phyloP scores from a whole-genome alignment of 305 asterid genomes.

The Fraxinus platypoda region DNA sequence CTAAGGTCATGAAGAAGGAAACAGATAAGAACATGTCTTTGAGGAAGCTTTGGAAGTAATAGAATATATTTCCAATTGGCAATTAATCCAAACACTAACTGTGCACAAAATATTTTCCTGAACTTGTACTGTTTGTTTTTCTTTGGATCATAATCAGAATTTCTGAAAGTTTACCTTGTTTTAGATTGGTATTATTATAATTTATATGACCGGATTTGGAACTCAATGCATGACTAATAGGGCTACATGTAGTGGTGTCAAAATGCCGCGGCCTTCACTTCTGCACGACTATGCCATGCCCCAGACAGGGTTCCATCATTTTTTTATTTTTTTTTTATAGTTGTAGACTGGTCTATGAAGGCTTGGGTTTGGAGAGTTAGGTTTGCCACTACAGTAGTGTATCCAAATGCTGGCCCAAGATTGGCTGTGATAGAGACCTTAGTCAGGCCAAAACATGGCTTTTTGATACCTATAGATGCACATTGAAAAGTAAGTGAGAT shows the following conservation, averaged over 20 bases:
- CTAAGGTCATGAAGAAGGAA: constrained; percentile 95
- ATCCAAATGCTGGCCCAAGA: too few species aligned
- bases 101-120: neutral
- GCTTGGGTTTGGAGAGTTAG: too few species aligned
- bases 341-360: too few species aligned
- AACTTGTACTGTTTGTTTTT: neutral
- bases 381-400: too few species aligned
- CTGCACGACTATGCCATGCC: too few species aligned
- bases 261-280: neutral
- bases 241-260: neutral
- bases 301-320: too few species aligned
- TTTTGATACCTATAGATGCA: too few species aligned
- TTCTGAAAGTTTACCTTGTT: neutral
- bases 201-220: neutral
- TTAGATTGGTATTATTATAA: neutral
- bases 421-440: too few species aligned
- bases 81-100: neutral
- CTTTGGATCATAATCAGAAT: neutral
- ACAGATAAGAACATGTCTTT: constrained; percentile 89
- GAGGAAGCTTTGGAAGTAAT: constrained; percentile 89
- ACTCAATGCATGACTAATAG: too few species aligned
- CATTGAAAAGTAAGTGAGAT: too few species aligned
- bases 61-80: neutral
- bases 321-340: too few species aligned
- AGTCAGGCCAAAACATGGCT: too few species aligned